phyloP scores from a whole-genome alignment of 805 yeast genomes.

The Diddensiella transvaalensis region DNA sequence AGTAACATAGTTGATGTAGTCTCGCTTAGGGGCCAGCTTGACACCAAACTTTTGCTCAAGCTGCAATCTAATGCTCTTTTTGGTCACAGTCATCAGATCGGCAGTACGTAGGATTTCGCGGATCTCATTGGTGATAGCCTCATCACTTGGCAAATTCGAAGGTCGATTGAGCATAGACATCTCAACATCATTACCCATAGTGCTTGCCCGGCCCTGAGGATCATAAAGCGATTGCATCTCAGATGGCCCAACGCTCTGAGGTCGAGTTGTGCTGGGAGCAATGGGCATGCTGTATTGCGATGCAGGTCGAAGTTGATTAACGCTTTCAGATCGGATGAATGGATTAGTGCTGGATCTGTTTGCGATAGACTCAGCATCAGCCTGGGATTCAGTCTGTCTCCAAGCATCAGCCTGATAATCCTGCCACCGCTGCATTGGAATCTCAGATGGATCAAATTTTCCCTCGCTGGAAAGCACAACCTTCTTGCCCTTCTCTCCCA shows the following conservation, averaged over 20 bases:
- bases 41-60: constrained; percentile 36
- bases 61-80: constrained; percentile 35
- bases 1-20: constrained; percentile 37
- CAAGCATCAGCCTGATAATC: constrained; percentile 54
- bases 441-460: constrained; percentile 51
- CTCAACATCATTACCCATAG: constrained; percentile 14
- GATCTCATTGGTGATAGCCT: constrained; percentile 35
- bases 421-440: constrained; percentile 55
- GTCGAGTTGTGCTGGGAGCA: constrained; percentile 2
- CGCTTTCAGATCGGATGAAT: constrained; percentile 1
- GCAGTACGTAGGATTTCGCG: constrained; percentile 36
- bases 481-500: constrained; percentile 50
- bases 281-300: constrained; percentile 13
- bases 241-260: constrained; percentile 2
- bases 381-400: constrained; percentile 16
- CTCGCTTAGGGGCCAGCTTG: constrained; percentile 33
- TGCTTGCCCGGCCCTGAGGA: constrained; percentile 1
- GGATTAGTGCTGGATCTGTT: not conserved
- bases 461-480: constrained; percentile 48
- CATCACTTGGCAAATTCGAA: constrained; percentile 33
- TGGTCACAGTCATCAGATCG: constrained; percentile 38
- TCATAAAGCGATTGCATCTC: constrained; percentile 7
- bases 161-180: constrained; percentile 23
- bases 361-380: constrained; percentile 18
- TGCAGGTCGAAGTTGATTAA: constrained; percentile 1